These are phyloP conservation scores for Calonectria fujianensis DNA, from an alignment of 2,329 filamentous ascomycete genomes.

Conservation along the genomic window DNA sequence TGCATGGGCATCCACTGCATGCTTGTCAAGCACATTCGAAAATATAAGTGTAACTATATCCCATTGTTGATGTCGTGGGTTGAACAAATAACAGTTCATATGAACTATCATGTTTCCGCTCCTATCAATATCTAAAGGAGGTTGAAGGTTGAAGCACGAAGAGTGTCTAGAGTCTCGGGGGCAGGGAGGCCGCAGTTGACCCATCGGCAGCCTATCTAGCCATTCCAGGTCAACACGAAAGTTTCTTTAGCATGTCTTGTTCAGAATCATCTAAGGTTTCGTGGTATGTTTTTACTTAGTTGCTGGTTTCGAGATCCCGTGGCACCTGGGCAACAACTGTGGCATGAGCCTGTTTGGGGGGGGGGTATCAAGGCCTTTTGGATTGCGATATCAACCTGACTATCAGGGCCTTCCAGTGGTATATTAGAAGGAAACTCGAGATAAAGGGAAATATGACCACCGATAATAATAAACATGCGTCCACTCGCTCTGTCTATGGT, in stretches of 20 bases:
- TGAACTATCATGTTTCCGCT: neutral
- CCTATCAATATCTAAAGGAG: neutral
- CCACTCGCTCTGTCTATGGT: slow-evolving; percentile 61
- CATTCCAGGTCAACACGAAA: slow-evolving; percentile 51
- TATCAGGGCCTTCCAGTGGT: slow-evolving; percentile 24
- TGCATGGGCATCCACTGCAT: slow-evolving; percentile 50
- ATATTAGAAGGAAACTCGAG: slow-evolving; percentile 27
- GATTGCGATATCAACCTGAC: slow-evolving; percentile 56
- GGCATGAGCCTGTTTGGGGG: slow-evolving; percentile 58
- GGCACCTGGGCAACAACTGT: slow-evolving; percentile 57
- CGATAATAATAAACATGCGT: slow-evolving; percentile 65
- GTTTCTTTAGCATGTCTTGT: slow-evolving; percentile 55
- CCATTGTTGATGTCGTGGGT: slow-evolving; percentile 65
- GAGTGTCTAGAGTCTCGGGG: slow-evolving; percentile 56
- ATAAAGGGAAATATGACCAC: slow-evolving; percentile 59
- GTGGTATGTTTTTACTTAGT: slow-evolving; percentile 56
- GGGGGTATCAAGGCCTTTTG: slow-evolving; percentile 59
- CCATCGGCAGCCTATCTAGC: slow-evolving; percentile 57
- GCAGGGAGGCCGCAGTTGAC: slow-evolving; percentile 61
- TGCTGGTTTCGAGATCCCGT: slow-evolving; percentile 41
- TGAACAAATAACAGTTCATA: slow-evolving; percentile 61
- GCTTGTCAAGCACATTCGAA: slow-evolving; percentile 56
- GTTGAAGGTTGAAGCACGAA: slow-evolving; percentile 56
- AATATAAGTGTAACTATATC: slow-evolving; percentile 60
- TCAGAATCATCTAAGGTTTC: slow-evolving; percentile 22